phyloP scores from a whole-genome alignment of 768 basidiomycete species.

The Auriscalpium orientale region DNA sequence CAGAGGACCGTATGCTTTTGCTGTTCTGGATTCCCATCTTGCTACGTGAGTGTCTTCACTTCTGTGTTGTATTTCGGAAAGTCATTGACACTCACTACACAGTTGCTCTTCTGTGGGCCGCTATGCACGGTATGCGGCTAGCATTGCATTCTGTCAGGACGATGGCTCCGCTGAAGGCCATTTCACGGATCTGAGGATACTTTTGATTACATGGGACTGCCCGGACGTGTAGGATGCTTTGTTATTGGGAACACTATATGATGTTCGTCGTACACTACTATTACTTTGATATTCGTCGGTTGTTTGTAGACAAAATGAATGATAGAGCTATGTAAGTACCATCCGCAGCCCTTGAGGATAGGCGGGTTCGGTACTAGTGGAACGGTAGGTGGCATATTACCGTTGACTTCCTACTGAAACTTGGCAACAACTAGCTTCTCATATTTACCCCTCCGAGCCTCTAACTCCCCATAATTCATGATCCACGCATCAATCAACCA shows the following conservation, averaged over 20 bases:
- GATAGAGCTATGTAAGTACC: too few relatives aligned
- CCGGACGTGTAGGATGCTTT: too few relatives aligned
- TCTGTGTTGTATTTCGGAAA: background rate
- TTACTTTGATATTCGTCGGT: too few relatives aligned
- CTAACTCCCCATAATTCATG: constrained; percentile 14
- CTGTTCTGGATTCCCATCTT: constrained; percentile 85
- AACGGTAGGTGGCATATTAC: too few relatives aligned
- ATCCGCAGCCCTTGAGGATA: too few relatives aligned
- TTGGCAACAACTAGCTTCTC: background rate
- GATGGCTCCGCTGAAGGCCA: constrained; percentile 8
- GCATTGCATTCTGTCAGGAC: constrained; percentile 12
- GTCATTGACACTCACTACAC: background rate
- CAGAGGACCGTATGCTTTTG: constrained; percentile 80
- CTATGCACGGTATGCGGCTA: constrained; percentile 19
- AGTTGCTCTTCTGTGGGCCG: constrained; percentile 29
- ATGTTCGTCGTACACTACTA: too few relatives aligned
- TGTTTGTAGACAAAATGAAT: too few relatives aligned
- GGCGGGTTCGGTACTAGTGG: too few relatives aligned
- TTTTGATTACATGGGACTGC: background rate
- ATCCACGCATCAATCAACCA: constrained; percentile 14
- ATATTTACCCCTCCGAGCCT: background rate
- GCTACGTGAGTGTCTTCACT: constrained; percentile 44
- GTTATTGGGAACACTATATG: too few relatives aligned
- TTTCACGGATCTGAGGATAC: constrained; percentile 8
- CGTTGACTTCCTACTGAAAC: background rate